Evolutionary conservation across 2,329 filamentous ascomycete genomes (phyloP).

Genomic region (Pestalotiopsis sp.): DNA sequence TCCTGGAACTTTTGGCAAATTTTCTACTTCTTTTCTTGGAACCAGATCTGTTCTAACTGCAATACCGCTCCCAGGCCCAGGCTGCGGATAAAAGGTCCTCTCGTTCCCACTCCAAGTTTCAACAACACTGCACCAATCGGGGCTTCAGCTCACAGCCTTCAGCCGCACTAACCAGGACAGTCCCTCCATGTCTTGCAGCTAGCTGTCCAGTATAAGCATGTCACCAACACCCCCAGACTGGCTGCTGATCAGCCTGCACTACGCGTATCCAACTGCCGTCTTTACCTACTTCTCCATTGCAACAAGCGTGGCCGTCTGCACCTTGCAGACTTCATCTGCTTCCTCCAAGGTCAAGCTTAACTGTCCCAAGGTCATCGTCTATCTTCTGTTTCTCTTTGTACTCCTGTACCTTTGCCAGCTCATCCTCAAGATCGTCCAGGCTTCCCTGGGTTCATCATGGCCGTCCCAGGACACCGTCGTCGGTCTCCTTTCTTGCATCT

Average conservation of each 20-base stretch:
- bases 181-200: neutral
- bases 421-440: constrained; percentile 38
- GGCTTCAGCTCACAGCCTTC: neutral
- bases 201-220: neutral
- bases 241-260: constrained; percentile 53
- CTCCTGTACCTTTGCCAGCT: constrained; percentile 53
- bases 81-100: neutral
- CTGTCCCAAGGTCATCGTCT: constrained; percentile 46
- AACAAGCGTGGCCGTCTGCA: constrained; percentile 53
- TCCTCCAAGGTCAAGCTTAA: constrained; percentile 36
- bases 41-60: neutral
- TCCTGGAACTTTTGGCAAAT: neutral
- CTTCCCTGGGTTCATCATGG: constrained; percentile 39
- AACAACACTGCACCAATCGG: neutral
- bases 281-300: constrained; percentile 61
- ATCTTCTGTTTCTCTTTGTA: constrained; percentile 45
- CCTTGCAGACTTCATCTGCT: constrained; percentile 49
- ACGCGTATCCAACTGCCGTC: constrained; percentile 58
- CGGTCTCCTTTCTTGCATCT: constrained; percentile 61
- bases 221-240: constrained; percentile 10
- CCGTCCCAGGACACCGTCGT: constrained; percentile 52
- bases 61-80: neutral
- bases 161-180: neutral
- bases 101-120: neutral
- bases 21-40: neutral